phyloP scores from a whole-genome alignment of 495 filamentous ascomycete species.

The Neurospora sp. region DNA sequence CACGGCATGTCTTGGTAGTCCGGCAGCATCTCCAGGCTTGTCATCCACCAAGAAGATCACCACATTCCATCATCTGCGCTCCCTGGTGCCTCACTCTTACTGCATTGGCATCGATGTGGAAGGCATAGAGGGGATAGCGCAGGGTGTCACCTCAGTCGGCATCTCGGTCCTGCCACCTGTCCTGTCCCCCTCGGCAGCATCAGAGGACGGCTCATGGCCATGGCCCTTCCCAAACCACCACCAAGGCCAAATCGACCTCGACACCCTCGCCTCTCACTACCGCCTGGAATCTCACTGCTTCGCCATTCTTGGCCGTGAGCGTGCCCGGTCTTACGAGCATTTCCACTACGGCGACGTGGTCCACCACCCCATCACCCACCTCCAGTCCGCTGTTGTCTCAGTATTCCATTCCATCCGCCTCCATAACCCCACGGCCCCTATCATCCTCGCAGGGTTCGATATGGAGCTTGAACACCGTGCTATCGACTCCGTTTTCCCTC shows the following conservation, averaged over 20 bases:
- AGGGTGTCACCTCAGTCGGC: not conserved
- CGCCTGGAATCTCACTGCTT: not conserved
- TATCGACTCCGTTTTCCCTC: not conserved
- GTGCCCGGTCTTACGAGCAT: not conserved
- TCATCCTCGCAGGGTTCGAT: not conserved
- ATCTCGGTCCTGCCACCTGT: not conserved
- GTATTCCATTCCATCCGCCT: not conserved
- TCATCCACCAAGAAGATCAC: not conserved
- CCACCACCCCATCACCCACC: not conserved
- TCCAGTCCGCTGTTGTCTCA: not conserved
- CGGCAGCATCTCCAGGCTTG: not conserved
- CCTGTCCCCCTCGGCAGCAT: not conserved
- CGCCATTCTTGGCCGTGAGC: not conserved
- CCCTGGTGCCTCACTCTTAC: not conserved
- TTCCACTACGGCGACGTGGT: not conserved
- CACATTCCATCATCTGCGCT: not conserved
- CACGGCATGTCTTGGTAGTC: not conserved
- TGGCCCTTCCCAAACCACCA: not conserved
- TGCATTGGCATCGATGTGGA: not conserved
- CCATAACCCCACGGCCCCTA: not conserved
- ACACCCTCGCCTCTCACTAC: not conserved
- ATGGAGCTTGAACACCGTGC: not conserved
- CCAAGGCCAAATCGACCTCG: not conserved
- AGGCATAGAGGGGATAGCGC: not conserved
- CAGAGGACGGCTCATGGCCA: not conserved